These are phyloP conservation scores for Candida succiphila DNA, from an alignment of 805 yeast species.

Conservation along the genomic window DNA sequence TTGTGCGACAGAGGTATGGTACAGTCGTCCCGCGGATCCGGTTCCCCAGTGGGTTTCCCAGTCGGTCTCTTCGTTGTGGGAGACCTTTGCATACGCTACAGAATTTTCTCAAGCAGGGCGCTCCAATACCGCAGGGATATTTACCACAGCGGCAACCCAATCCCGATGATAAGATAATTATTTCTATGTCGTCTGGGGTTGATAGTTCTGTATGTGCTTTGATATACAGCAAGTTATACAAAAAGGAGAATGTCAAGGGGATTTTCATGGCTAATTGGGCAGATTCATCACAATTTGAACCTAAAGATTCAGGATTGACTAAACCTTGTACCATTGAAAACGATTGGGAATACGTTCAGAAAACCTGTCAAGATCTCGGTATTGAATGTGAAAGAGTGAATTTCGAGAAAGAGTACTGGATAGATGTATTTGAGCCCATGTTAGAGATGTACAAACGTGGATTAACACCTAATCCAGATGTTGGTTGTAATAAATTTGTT, in stretches of 20 bases:
- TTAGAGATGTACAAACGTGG: constrained; percentile 61
- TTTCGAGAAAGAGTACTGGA: constrained; percentile 91
- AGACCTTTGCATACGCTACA: too few species aligned
- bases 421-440: constrained; percentile 89
- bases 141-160: too few species aligned
- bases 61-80: too few species aligned
- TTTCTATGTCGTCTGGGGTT: constrained; percentile 96
- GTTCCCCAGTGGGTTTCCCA: too few species aligned
- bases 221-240: constrained; percentile 37
- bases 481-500: constrained; percentile 74
- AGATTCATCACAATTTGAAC: constrained; percentile 42
- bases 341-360: constrained; percentile 81
- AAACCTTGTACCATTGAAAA: constrained; percentile 58
- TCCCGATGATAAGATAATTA: constrained; percentile 48
- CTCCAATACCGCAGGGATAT: too few species aligned
- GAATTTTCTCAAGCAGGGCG: too few species aligned
- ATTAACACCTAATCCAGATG: constrained; percentile 90
- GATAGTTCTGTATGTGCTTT: constrained; percentile 84
- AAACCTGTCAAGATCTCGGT: constrained; percentile 46
- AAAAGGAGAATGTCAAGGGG: constrained; percentile 56
- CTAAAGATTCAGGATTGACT: constrained; percentile 17
- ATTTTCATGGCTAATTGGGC: constrained; percentile 94
- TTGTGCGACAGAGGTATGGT: too few species aligned
- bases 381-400: constrained; percentile 71
- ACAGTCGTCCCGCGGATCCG: too few species aligned